Percentiles rank a stretch among this genome's conserved stretches.
Conservation (phyloP, 73 alveolate genomes). For the Symbiodinium natans region DNA sequence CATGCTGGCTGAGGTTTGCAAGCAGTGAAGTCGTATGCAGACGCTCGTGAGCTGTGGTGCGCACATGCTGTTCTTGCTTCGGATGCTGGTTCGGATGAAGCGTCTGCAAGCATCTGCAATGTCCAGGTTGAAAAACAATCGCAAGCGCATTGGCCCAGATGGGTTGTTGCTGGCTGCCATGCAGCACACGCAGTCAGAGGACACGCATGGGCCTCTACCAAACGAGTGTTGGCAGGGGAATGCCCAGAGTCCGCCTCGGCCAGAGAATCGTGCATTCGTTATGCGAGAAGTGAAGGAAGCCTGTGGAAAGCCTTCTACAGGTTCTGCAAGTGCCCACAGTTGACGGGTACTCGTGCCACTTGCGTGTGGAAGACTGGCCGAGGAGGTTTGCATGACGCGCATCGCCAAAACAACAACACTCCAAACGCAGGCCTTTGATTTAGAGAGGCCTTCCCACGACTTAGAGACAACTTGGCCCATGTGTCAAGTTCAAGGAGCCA, state of each 20-base stretch:
- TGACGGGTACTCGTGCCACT: no score
- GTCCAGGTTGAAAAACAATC: conserved; percentile 63
- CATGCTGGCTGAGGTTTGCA: background rate
- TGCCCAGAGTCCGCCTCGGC: no score
- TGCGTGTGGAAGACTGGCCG: no score
- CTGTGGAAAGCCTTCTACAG: no score
- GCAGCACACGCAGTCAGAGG: background rate
- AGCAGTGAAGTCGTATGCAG: conserved; percentile 45
- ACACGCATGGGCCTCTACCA: background rate
- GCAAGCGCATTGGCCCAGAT: conserved; percentile 61
- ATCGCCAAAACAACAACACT: no score
- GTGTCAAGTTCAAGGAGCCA: background rate
- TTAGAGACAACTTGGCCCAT: no score
- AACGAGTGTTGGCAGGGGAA: background rate
- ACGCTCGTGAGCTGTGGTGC: conserved; percentile 34
- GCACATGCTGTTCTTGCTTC: background rate
- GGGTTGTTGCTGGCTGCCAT: background rate
- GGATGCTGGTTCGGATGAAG: background rate
- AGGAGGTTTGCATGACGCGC: no score
- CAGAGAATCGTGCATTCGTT: no score
- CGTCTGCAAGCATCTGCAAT: background rate
- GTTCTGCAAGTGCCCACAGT: no score
- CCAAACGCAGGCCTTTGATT: no score
- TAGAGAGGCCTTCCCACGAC: no score
- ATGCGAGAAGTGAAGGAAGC: no score